These are phyloP conservation scores for Penicillium argentinense DNA, from an alignment of 495 filamentous ascomycete genomes.

Conservation along the genomic window DNA sequence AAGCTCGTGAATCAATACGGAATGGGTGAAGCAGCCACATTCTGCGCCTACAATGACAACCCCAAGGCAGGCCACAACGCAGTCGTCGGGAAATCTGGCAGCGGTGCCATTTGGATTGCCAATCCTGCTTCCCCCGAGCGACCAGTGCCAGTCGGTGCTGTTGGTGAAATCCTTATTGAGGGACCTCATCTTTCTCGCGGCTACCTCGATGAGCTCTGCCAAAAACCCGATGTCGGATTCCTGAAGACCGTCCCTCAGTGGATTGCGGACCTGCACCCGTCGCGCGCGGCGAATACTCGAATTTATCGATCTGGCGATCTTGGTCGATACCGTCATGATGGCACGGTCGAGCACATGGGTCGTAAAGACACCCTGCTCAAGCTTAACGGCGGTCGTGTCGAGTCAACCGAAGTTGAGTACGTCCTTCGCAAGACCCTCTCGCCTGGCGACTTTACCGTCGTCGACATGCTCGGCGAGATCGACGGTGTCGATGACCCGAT, in stretches of 20 bases:
- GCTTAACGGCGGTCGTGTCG: slow-evolving; percentile 73
- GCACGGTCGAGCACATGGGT: slow-evolving; percentile 69
- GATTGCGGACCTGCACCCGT: slow-evolving; percentile 9
- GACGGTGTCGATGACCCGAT: slow-evolving; percentile 23
- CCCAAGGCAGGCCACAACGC: neutral
- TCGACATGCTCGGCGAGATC: slow-evolving; percentile 23
- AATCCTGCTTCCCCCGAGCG: slow-evolving; percentile 45
- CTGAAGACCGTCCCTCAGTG: slow-evolving; percentile 6
- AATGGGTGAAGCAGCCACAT: slow-evolving; percentile 43
- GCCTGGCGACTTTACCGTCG: slow-evolving; percentile 15
- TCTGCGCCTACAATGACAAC: slow-evolving; percentile 20
- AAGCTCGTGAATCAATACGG: slow-evolving; percentile 58
- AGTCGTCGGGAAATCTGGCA: slow-evolving; percentile 15
- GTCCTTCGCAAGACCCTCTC: slow-evolving; percentile 13
- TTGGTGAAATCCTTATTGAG: slow-evolving; percentile 60
- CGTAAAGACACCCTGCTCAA: slow-evolving; percentile 80
- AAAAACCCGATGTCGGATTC: slow-evolving; percentile 14
- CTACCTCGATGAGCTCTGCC: slow-evolving; percentile 43
- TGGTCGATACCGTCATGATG: slow-evolving; percentile 67
- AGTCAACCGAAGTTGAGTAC: slow-evolving; percentile 69
- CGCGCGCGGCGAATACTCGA: slow-evolving; percentile 7
- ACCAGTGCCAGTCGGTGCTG: slow-evolving; percentile 50
- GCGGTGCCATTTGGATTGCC: slow-evolving; percentile 49
- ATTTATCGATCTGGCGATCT: slow-evolving; percentile 77
- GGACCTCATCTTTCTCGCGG: slow-evolving; percentile 52